Evolutionary conservation across 169 alveolate species (phyloP), one percentile per base, ranked within the genome.

Genomic region (Besnoitia besnoiti): DNA sequence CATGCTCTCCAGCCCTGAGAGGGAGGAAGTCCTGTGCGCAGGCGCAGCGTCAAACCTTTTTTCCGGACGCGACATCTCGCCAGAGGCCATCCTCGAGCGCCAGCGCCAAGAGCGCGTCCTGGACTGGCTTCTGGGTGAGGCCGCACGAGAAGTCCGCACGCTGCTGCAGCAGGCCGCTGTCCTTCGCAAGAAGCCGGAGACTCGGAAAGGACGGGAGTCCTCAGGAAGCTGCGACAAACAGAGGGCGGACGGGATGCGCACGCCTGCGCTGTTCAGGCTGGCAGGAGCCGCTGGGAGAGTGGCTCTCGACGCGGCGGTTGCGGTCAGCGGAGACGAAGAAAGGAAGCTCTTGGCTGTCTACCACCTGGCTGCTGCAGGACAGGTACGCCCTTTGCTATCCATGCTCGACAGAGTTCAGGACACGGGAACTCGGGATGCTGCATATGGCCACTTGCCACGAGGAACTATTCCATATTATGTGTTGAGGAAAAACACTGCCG

Each of bases 331-430:
- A 5, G 49, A 27, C 7, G 87, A 77, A 44, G 87, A 77, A 77
- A 37, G 87, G 40, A 77, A 42, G 21, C 87, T 77, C 40, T 55
- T 77, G 3, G 87, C 87, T 27, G 87, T 42, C 8, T 77, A 39
- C 40, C 93, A 77, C 90, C 93, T 90, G 40, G 59, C 85, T 0
- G 93, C 93, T 0, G 79, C 62, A 24, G 93, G 93, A 44, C 93
- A 79, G 61, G 93, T 90, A 46, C 14, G 82, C 82, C 12, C 67
- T 19, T 5, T 10, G 55, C 19, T 87, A 5, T 42, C 59, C 46
- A 24, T 33, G 55, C 40, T 51, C 7, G 27, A 10, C 10, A 47
- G 73, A 44, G 40, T 46, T 82, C 61, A 50, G 35, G 88, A 24
- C 47, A 67, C 73, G 40, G 73, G 73, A 44, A 42, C 89, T 55